Conservation (phyloP, 495 filamentous ascomycete species). For the Pseudoneurospora amorphoporcata region DNA sequence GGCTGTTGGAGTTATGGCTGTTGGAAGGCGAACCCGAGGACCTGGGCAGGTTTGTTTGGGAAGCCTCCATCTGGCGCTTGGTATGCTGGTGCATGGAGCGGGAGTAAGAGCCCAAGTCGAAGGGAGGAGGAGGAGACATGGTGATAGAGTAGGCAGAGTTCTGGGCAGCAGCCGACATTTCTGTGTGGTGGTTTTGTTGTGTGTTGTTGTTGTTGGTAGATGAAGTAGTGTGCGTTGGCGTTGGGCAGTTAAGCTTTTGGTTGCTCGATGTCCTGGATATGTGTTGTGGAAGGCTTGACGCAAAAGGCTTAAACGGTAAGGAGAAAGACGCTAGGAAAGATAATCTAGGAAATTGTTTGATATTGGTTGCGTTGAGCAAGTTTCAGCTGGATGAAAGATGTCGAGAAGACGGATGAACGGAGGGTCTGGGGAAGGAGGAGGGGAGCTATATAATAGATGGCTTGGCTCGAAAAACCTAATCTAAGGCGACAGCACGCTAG, state of each 20-base stretch:
- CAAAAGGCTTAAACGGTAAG: neutral
- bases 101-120: constrained; percentile 33
- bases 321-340: neutral
- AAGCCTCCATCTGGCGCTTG: constrained; percentile 41
- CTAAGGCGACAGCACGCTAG: constrained; percentile 8
- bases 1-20: constrained; percentile 8
- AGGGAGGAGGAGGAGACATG: constrained; percentile 32
- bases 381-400: neutral
- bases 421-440: constrained; percentile 1
- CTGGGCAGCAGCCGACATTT: constrained; percentile 25
- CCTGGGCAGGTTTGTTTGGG: constrained; percentile 10
- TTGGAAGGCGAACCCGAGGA: neutral
- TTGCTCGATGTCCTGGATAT: neutral
- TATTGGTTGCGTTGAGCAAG: neutral
- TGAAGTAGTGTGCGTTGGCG: neutral
- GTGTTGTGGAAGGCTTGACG: neutral
- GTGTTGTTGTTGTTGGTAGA: neutral
- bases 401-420: constrained; percentile 5
- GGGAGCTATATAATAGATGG: constrained; percentile 19
- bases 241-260: neutral
- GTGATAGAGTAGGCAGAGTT: constrained; percentile 16
- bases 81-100: constrained; percentile 42
- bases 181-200: neutral
- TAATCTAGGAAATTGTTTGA: neutral
- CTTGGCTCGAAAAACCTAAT: constrained; percentile 7